Percentiles rank a stretch among this genome's conserved stretches.
These are phyloP conservation scores for Phytophthora cryptogea DNA, from an alignment of 352 stramenopile genomes.

Conservation along the genomic window DNA sequence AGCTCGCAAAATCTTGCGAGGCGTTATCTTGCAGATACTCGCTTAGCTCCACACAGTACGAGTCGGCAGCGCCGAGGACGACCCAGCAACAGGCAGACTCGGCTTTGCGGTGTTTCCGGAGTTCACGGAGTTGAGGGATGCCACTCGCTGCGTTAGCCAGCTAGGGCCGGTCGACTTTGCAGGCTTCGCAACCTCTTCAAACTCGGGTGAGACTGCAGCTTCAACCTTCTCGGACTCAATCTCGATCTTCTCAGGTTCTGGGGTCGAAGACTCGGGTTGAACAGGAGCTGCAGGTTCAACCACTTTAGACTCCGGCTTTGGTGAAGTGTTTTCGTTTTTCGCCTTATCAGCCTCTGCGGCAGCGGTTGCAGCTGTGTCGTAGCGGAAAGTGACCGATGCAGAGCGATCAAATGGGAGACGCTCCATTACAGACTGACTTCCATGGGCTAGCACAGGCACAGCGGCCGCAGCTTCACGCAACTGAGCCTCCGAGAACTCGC, in stretches of 20 bases:
- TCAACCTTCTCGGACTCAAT: slow-evolving; percentile 19
- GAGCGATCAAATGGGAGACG: slow-evolving; percentile 68
- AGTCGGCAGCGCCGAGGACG: slow-evolving; percentile 44
- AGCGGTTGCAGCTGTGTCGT: slow-evolving; percentile 39
- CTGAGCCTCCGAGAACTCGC: slow-evolving; percentile 68
- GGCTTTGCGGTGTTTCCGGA: slow-evolving; percentile 24
- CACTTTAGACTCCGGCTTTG: slow-evolving; percentile 16
- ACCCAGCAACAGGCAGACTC: slow-evolving; percentile 26
- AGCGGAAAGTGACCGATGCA: slow-evolving; percentile 68
- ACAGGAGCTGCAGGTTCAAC: slow-evolving; percentile 15
- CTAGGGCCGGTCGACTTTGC: slow-evolving; percentile 25
- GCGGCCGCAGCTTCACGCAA: slow-evolving; percentile 59
- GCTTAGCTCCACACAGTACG: slow-evolving; percentile 63
- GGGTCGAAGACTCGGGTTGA: slow-evolving; percentile 9
- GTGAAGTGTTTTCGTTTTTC: slow-evolving; percentile 19
- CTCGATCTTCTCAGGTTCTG: slow-evolving; percentile 14
- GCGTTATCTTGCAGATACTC: slow-evolving; percentile 16
- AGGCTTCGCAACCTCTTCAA: slow-evolving; percentile 17
- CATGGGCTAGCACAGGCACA: slow-evolving; percentile 62
- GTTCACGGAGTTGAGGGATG: slow-evolving; percentile 33
- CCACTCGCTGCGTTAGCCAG: slow-evolving; percentile 33
- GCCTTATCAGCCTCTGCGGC: slow-evolving; percentile 40
- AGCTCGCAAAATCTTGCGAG: slow-evolving; percentile 6
- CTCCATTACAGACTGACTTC: slow-evolving; percentile 67
- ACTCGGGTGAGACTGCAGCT: slow-evolving; percentile 10